A percentile compares a stretch with the other conserved stretches of the same genome.
These are phyloP conservation scores for Bertia moriformis DNA, from an alignment of 2,329 filamentous ascomycete species.

Conservation along the genomic window DNA sequence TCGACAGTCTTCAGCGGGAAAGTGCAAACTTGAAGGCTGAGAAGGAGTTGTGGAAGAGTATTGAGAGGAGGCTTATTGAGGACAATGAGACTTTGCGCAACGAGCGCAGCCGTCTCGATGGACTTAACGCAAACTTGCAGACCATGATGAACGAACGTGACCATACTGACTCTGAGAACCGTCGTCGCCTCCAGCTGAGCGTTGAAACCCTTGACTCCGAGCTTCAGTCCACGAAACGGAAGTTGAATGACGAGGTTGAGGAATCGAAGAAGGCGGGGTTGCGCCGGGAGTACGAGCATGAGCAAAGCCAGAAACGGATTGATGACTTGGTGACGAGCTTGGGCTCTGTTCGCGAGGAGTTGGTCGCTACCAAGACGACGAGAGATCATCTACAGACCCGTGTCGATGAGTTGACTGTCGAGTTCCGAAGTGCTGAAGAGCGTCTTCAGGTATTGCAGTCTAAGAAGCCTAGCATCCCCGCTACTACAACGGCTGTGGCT, in stretches of 20 bases:
- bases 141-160: slow-evolving; percentile 86
- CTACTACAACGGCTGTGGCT: slow-evolving; percentile 22
- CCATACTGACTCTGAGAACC: slow-evolving; percentile 65
- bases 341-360: slow-evolving; percentile 69
- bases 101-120: slow-evolving; percentile 73
- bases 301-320: slow-evolving; percentile 78
- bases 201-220: slow-evolving; percentile 71
- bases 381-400: slow-evolving; percentile 78
- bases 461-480: slow-evolving; percentile 53
- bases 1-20: slow-evolving; percentile 81
- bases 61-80: slow-evolving; percentile 73
- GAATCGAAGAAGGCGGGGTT: slow-evolving; percentile 70
- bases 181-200: slow-evolving; percentile 64
- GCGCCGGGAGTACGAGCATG: slow-evolving; percentile 78
- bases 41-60: slow-evolving; percentile 86
- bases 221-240: slow-evolving; percentile 63
- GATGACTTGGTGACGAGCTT: slow-evolving; percentile 77
- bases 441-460: slow-evolving; percentile 69
- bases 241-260: slow-evolving; percentile 68
- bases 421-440: slow-evolving; percentile 80
- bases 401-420: slow-evolving; percentile 76
- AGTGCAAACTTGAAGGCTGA: slow-evolving; percentile 87
- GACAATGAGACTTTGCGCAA: slow-evolving; percentile 76
- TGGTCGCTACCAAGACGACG: slow-evolving; percentile 72
- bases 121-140: slow-evolving; percentile 70